Evolutionary conservation across 306 rosid species (phyloP).

Genomic region (Cucurbita argyrosperma): DNA sequence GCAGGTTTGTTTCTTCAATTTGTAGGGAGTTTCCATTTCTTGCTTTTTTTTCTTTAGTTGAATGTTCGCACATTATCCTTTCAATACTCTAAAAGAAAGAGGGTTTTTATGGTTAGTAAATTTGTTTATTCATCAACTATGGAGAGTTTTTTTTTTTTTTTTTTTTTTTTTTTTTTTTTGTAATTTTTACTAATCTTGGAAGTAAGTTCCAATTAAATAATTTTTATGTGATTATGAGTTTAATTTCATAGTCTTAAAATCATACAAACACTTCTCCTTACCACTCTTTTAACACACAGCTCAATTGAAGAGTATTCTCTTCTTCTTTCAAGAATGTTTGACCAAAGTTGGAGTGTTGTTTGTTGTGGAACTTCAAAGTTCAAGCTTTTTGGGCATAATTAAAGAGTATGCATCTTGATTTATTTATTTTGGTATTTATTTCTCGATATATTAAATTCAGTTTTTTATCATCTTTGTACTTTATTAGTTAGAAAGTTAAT

Average conservation of each 20-base stretch:
- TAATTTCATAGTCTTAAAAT: not conserved
- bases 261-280: not conserved
- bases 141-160: not conserved
- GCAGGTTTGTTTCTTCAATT: not conserved
- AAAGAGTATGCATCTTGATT: not conserved
- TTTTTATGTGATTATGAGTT: not conserved
- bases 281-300: not conserved
- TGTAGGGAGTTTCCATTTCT: not conserved
- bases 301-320: not conserved
- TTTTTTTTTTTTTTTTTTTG: not conserved
- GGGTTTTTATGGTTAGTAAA: not conserved
- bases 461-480: too few relatives aligned
- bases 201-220: not conserved
- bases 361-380: not conserved
- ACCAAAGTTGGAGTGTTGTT: not conserved
- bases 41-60: not conserved
- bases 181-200: not conserved
- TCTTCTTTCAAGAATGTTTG: not conserved
- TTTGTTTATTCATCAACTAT: not conserved
- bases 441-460: not conserved
- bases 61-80: not conserved
- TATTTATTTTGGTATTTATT: not conserved
- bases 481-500: not conserved
- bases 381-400: not conserved
- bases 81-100: not conserved